Conservation (phyloP, 768 basidiomycete genomes). For the Macrolepiota albuminosa region DNA sequence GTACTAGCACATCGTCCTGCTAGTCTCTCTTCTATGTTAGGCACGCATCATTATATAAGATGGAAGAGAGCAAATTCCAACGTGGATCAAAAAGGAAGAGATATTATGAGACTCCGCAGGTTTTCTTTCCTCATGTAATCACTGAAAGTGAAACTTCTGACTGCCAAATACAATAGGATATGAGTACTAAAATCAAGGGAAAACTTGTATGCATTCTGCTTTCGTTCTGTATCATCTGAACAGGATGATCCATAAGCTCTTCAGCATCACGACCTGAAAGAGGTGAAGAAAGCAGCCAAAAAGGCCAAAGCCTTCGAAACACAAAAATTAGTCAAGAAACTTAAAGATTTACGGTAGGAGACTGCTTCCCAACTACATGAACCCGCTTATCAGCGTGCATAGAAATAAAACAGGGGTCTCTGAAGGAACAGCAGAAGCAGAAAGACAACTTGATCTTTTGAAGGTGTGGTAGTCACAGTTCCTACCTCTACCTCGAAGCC, state of each 20-base stretch:
- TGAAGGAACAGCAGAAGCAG: constrained; percentile 44
- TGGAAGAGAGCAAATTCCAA: constrained; percentile 6
- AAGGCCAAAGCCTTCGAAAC: constrained; percentile 79
- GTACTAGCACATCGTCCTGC: not conserved
- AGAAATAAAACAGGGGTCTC: constrained; percentile 33
- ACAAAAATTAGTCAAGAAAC: constrained; percentile 76
- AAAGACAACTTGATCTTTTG: constrained; percentile 53
- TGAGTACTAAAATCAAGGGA: constrained; percentile 38
- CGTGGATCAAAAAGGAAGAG: constrained; percentile 42
- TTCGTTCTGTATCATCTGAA: not conserved
- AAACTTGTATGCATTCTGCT: constrained; percentile 46
- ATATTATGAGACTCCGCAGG: constrained; percentile 29
- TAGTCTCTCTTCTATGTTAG: not conserved
- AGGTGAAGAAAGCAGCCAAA: constrained; percentile 72
- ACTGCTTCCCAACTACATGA: not conserved
- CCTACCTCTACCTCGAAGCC: constrained; percentile 5
- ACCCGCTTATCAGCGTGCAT: not conserved
- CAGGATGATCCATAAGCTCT: constrained; percentile 1
- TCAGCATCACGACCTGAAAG: constrained; percentile 74
- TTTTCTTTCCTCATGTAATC: constrained; percentile 10
- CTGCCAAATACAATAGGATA: constrained; percentile 28
- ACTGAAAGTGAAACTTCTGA: not conserved
- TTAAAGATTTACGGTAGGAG: constrained; percentile 62
- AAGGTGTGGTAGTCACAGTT: constrained; percentile 45
- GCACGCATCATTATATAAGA: not conserved